phyloP scores from a whole-genome alignment of 1,284 basidiomycete species.

The Pseudozyma flocculosa region DNA sequence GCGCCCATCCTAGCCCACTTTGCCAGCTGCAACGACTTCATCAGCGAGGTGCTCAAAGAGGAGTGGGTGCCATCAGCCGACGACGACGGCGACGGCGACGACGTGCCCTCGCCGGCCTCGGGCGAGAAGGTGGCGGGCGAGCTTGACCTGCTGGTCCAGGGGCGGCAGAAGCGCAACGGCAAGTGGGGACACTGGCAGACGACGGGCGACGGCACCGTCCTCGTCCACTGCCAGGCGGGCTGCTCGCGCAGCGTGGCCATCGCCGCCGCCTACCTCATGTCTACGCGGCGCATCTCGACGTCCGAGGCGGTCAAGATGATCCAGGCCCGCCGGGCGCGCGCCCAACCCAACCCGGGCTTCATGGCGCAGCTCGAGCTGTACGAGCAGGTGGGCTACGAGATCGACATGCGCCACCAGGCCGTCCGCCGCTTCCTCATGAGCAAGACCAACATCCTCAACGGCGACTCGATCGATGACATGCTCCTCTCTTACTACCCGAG shows the following conservation, averaged over 20 bases:
- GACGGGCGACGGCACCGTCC: slow-evolving; percentile 44
- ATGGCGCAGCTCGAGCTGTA: slow-evolving; percentile 58
- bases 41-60: slow-evolving; percentile 42
- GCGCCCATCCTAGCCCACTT: slow-evolving; percentile 58
- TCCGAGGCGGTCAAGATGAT: slow-evolving; percentile 55
- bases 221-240: slow-evolving; percentile 60
- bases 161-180: slow-evolving; percentile 24
- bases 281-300: slow-evolving; percentile 42
- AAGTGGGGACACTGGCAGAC: slow-evolving; percentile 41
- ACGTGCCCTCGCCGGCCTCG: neutral
- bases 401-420: slow-evolving; percentile 56
- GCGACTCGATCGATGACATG: slow-evolving; percentile 50
- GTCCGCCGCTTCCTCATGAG: slow-evolving; percentile 58
- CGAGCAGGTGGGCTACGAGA: slow-evolving; percentile 54
- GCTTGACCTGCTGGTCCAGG: slow-evolving; percentile 19
- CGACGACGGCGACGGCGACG: neutral
- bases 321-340: slow-evolving; percentile 36
- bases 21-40: slow-evolving; percentile 47
- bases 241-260: slow-evolving; percentile 56
- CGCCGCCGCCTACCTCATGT: slow-evolving; percentile 59
- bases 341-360: slow-evolving; percentile 58
- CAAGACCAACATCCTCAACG: slow-evolving; percentile 48
- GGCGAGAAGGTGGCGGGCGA: slow-evolving; percentile 1
- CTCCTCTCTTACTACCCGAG: slow-evolving; percentile 58
- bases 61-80: slow-evolving; percentile 27